Base-by-base conservation (phyloP, 2,329 filamentous ascomycete genomes). In the Phyllosticta capitalensis region DNA sequence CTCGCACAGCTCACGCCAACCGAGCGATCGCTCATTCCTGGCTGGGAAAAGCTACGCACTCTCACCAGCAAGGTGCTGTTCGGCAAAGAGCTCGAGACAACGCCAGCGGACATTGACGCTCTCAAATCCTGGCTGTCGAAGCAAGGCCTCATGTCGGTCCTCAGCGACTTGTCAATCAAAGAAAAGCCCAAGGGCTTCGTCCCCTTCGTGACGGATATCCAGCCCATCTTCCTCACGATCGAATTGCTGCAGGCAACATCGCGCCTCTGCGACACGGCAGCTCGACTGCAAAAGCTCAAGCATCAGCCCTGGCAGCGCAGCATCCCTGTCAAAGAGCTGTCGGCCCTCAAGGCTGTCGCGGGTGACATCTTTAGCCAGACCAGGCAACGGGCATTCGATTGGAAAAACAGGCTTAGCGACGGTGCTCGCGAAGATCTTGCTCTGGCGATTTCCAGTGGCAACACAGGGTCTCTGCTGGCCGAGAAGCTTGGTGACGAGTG, bases 191-290 rank as follows among this genome's bases (percentile, higher is more conserved):
- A 20, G 3, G 22, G 19, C 7, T 12, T 54, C 19, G 3, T 60
- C 6, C 58, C 58, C 1, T 26, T 60, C 7, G 26, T 28, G n/a
- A 10, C 21, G 4, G 45, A 56, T 28, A 24, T 60, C n/a, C 58
- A 56, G 19, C 14, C 62, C 62, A 14, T 48, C 50, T 45, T 54
- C 14, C 14, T 66, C 65, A 1, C 63, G 22, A 55, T 70, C 65
- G 54, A 66, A 65, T 9, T 59, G 14, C 4, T 61, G 21, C 28
- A 71, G 60, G 9, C 68, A 63, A 21, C 26, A 17, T 19, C 22
- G 21, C 58, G 58, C 22, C 52, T 60, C 49, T 60, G 54, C n/a
- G 58, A 56, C n/a, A 50, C 58, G 4, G 58, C 58, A 1, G 9
- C 45, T 33, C 51, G 52, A n/a, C 49, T 60, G 21, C 28, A 22